Evolutionary conservation across 2,329 filamentous ascomycete species (phyloP).

Genomic region (Xylariaceae sp.): DNA sequence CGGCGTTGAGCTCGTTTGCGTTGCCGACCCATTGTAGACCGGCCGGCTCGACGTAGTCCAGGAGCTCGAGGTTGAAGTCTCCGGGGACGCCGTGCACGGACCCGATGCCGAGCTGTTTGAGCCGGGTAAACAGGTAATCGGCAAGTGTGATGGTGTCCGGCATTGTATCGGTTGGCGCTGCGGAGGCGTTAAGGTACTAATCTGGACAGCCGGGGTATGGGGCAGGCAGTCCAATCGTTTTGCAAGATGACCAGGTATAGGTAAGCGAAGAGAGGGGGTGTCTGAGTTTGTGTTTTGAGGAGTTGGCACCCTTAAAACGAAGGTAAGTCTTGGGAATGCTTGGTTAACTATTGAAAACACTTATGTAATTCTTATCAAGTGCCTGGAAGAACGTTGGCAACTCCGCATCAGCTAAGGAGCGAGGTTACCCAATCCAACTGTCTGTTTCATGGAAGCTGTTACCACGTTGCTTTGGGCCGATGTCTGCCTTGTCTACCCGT

Average conservation of each 20-base stretch:
- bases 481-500: constrained; percentile 13
- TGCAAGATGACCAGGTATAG: no score
- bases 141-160: constrained; percentile 24
- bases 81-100: constrained; percentile 66
- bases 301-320: no score
- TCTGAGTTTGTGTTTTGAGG: no score
- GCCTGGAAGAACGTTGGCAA: no score
- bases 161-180: constrained; percentile 6
- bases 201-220: no score
- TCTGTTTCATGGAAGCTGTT: no score
- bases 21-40: constrained; percentile 45
- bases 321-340: no score
- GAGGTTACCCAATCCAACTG: no score
- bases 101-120: constrained; percentile 58
- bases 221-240: no score
- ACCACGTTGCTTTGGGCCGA: constrained; percentile 8
- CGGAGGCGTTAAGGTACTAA: no score
- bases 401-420: background rate
- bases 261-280: no score
- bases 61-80: constrained; percentile 38
- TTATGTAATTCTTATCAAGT: background rate
- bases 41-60: constrained; percentile 34
- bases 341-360: background rate
- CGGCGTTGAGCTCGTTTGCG: constrained; percentile 53
- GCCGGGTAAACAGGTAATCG: constrained; percentile 48